These are phyloP conservation scores for Suillus subalutaceus DNA, from an alignment of 768 basidiomycete species.

Conservation along the genomic window DNA sequence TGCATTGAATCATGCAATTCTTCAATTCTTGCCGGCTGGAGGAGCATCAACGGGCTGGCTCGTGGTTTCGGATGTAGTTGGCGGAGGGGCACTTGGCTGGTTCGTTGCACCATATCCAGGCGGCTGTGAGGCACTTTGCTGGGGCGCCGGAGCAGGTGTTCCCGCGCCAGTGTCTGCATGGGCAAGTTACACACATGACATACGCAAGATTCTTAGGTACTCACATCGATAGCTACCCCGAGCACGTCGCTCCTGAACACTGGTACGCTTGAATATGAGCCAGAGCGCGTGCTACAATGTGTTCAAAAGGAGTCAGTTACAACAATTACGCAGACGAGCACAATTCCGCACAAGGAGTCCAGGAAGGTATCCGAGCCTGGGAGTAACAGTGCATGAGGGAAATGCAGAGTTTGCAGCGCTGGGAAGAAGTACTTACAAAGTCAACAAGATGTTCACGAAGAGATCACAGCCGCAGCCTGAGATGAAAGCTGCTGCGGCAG, in stretches of 20 bases:
- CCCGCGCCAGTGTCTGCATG: conserved; percentile 29
- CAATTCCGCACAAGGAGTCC: conserved; percentile 48
- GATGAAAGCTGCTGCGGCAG: conserved; percentile 72
- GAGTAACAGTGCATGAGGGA: background rate
- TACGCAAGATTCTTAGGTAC: conserved; percentile 30
- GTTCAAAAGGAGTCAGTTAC: background rate
- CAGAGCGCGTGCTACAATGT: conserved; percentile 74
- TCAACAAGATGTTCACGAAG: conserved; percentile 78
- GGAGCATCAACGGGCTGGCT: background rate
- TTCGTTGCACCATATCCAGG: background rate
- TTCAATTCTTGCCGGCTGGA: background rate
- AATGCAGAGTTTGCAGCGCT: background rate
- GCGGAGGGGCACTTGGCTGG: conserved; percentile 2
- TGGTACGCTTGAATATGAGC: conserved; percentile 82
- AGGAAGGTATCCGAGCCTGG: conserved; percentile 74
- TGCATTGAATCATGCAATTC: background rate
- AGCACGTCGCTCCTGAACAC: conserved; percentile 77
- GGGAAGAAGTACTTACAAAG: conserved; percentile 54
- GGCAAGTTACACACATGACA: background rate
- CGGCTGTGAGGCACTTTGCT: background rate
- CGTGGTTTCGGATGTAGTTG: background rate
- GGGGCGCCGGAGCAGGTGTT: conserved; percentile 22
- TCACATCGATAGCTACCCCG: conserved; percentile 67
- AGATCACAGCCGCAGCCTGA: conserved; percentile 84
- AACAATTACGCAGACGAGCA: background rate